Percentiles rank a stretch among this genome's conserved stretches.
Conservation (phyloP, 768 basidiomycete species). For the Panaeolus papilionaceus region DNA sequence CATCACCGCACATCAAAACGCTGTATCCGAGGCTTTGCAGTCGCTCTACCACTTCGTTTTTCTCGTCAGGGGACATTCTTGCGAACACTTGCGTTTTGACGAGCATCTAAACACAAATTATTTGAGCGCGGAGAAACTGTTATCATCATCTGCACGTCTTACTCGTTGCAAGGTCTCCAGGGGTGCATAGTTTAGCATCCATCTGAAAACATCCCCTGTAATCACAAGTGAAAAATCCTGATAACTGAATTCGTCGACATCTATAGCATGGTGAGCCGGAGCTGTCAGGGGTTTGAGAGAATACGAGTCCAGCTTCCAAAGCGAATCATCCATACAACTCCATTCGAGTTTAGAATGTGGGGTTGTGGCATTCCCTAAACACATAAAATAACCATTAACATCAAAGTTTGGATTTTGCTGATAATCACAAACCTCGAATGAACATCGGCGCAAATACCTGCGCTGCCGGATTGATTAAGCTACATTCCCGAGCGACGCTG, state of each 20-base stretch:
- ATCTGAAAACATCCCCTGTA: conserved; percentile 95
- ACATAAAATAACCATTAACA: background rate
- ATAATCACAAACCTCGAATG: conserved; percentile 57
- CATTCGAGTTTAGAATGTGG: conserved; percentile 78
- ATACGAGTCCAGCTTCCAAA: conserved; percentile 87
- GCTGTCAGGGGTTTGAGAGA: conserved; percentile 82
- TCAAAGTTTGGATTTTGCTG: background rate
- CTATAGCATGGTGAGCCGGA: conserved; percentile 72
- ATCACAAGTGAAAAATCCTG: conserved; percentile 92
- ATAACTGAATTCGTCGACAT: conserved; percentile 73
- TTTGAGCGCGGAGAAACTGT: background rate
- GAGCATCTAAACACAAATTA: conserved; percentile 77
- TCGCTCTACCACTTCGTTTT: conserved; percentile 96
- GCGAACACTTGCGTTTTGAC: conserved; percentile 97
- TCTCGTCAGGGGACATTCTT: conserved; percentile 99
- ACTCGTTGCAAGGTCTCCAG: conserved; percentile 94
- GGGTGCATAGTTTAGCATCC: conserved; percentile 96
- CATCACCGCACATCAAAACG: conserved; percentile 98
- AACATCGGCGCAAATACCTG: conserved; percentile 90
- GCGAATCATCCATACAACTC: conserved; percentile 89
- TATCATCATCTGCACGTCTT: conserved; percentile 33
- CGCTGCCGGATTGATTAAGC: conserved; percentile 84
- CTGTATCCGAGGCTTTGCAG: conserved; percentile 94
- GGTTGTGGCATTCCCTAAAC: conserved; percentile 57
- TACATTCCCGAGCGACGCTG: conserved; percentile 95